Percentiles rank a stretch among this genome's conserved stretches.
phyloP scores from a whole-genome alignment of 257 asterid species.

The Plantago elongata region DNA sequence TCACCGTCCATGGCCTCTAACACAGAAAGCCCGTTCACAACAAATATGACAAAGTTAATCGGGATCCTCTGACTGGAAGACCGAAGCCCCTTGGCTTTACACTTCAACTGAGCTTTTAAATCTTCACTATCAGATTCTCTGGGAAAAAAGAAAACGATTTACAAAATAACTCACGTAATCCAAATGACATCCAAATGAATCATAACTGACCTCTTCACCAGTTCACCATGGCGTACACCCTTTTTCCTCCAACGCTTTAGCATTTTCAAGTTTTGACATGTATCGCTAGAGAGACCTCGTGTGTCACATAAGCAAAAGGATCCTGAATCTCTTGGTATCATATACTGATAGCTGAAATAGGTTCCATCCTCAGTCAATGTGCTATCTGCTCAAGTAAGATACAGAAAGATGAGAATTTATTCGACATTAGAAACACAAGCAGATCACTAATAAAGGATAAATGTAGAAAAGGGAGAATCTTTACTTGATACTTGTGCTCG shows the following conservation, averaged over 20 bases:
- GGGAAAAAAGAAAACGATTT: slow-evolving; percentile 19
- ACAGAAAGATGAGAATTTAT: slow-evolving; percentile 6
- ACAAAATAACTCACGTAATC: background rate
- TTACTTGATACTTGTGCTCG: slow-evolving; percentile 81
- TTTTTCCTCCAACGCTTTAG: slow-evolving; percentile 53
- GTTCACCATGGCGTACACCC: slow-evolving; percentile 67
- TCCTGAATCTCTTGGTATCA: slow-evolving; percentile 56
- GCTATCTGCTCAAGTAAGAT: slow-evolving; percentile 34
- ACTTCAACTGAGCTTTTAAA: slow-evolving; percentile 32
- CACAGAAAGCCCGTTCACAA: slow-evolving; percentile 66
- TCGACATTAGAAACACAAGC: background rate
- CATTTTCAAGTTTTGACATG: slow-evolving; percentile 39
- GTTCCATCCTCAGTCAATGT: slow-evolving; percentile 57
- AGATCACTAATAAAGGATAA: background rate
- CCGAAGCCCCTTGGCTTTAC: slow-evolving; percentile 29
- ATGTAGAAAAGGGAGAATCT: slow-evolving; percentile 8
- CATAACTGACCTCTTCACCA: slow-evolving; percentile 45
- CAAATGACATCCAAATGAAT: background rate
- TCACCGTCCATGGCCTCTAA: slow-evolving; percentile 44
- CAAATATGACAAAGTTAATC: slow-evolving; percentile 63
- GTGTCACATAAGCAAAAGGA: slow-evolving; percentile 68
- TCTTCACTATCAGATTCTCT: slow-evolving; percentile 50
- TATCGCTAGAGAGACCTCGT: slow-evolving; percentile 50
- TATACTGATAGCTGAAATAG: slow-evolving; percentile 53
- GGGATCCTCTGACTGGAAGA: slow-evolving; percentile 23